Conservation (phyloP, 2,329 filamentous ascomycete species). For the Colletotrichum endophyticum region DNA sequence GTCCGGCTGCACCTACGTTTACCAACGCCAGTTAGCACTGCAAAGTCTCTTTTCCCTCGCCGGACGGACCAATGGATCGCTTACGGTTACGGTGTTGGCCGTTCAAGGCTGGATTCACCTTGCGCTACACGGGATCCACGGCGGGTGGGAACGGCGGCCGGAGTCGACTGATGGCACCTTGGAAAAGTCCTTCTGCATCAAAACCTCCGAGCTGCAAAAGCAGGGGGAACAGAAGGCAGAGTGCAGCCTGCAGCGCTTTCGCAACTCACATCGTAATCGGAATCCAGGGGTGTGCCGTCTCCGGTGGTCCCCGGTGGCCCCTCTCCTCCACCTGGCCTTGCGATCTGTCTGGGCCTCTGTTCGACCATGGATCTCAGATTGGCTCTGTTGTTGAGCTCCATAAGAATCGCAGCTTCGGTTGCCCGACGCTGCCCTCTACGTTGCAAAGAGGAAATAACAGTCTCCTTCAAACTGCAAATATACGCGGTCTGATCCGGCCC, state of each 20-base stretch:
- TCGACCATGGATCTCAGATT: conserved; percentile 16
- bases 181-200: conserved; percentile 4
- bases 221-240: conserved; percentile 4
- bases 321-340: not conserved
- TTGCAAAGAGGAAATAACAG: not conserved
- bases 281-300: not conserved
- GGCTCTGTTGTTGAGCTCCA: not conserved
- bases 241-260: not conserved
- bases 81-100: not conserved
- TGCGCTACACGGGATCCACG: not conserved
- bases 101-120: not conserved
- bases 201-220: conserved; percentile 2
- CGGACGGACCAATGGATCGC: not conserved
- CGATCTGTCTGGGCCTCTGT: conserved; percentile 6
- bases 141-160: not conserved
- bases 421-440: not conserved
- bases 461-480: not conserved
- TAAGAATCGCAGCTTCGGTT: not conserved
- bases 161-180: conserved; percentile 1
- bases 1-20: not conserved
- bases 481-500: not conserved
- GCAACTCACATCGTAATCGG: not conserved
- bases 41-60: not conserved
- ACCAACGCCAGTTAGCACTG: not conserved
- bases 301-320: conserved; percentile 12